Base-by-base conservation (phyloP, 306 rosid genomes). In the Sphenostylis stenocarpa region DNA sequence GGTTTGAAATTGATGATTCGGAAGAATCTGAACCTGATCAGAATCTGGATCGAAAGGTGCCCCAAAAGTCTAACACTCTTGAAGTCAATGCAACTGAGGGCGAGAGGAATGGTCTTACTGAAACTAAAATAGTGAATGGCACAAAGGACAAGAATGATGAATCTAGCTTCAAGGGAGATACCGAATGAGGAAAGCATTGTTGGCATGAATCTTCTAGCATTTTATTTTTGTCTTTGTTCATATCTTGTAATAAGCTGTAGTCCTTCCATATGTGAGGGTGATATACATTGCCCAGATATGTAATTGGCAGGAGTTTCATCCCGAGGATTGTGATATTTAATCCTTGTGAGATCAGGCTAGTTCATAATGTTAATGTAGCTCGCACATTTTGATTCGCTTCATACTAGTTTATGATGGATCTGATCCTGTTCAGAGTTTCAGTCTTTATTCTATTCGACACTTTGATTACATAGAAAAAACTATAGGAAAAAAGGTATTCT, bases 41-140 rank as follows among this genome's bases (percentile, higher is more conserved):
- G 77, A 69, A 48, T 38, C 78, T 43, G 33, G 84, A 73, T 23
- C 41, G 58, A 58, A 65, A 65, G 58, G 76, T 53, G 23, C 83
- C 81, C 20, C 57, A 72, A 28, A 80, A 60, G 55, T 62, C 75
- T 28, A 49, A 39, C 67, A 24, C 78, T 33, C 33, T 24, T 56
- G 85, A 81, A 47, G 85, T 41, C 80, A 73, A 67, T 72, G 77
- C 86, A 52, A 56, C 84, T 48, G 48, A 81, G 57, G 79, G n/a
- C 3, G 71, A 39, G 64, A 80, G 21, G 9, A 71, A 41, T 21
- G 61, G 20, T 36, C 78, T 21, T 13, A 7, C 28, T 67, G 91
- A 84, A 75, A 81, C 86, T 82, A 80, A 81, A 73, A 53, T 33
- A 19, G 63, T 34, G 24, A 84, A 76, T 61, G 26, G 67, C 70